Conservation (phyloP, 2,329 filamentous ascomycete species). For the Tetracladium maxilliforme region DNA sequence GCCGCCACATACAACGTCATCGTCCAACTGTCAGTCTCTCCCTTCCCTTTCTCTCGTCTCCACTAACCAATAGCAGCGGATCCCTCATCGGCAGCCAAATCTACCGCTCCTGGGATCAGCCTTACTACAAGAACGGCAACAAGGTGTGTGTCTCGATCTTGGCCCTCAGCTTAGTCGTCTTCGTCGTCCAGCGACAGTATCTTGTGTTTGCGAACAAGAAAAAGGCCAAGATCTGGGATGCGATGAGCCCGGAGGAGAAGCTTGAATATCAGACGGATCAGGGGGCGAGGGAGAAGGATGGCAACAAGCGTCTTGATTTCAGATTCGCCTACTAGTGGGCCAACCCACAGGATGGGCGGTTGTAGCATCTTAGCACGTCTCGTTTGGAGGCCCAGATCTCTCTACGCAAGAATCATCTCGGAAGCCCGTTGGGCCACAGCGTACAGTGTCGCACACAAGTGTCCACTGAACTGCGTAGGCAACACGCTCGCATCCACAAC, state of each 20-base stretch:
- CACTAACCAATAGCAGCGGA: background rate
- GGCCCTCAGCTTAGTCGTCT: slow-evolving; percentile 29
- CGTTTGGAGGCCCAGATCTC: no score
- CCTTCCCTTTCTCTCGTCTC: background rate
- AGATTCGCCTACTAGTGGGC: slow-evolving; percentile 34
- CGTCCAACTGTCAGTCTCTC: slow-evolving; percentile 19
- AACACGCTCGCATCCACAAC: slow-evolving; percentile 3
- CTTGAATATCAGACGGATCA: slow-evolving; percentile 27
- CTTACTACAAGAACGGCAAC: slow-evolving; percentile 42
- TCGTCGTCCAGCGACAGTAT: slow-evolving; percentile 30
- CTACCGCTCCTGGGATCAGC: slow-evolving; percentile 33
- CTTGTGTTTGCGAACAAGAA: slow-evolving; percentile 29
- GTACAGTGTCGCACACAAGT: no score
- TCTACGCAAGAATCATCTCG: no score
- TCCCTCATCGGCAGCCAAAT: slow-evolving; percentile 22
- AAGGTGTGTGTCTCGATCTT: slow-evolving; percentile 37
- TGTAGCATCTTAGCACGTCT: no score
- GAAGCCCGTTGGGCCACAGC: no score
- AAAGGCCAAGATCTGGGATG: slow-evolving; percentile 29
- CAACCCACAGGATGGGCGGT: no score
- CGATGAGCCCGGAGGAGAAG: slow-evolving; percentile 27
- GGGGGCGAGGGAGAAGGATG: slow-evolving; percentile 26
- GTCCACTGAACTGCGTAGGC: slow-evolving; percentile 2
- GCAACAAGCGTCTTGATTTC: slow-evolving; percentile 34
- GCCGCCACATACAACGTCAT: slow-evolving; percentile 32